Evolutionary conservation across 345 rosid species (phyloP).

Genomic region (sweet orange (Citrus sinensis)): DNA sequence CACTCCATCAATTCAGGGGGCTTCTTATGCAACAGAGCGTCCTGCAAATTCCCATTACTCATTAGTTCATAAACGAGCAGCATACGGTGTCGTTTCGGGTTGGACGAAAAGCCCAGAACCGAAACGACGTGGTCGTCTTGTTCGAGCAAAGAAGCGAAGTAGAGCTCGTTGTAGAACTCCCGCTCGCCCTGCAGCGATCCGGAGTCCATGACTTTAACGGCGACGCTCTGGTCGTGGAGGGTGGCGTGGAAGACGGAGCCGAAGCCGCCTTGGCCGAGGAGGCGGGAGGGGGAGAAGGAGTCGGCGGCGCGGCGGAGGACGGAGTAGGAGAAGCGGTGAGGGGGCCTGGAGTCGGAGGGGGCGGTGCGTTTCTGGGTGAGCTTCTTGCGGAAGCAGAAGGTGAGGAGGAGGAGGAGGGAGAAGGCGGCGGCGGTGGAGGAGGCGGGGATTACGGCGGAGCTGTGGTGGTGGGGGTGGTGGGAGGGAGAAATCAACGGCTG

Average conservation of each 20-base stretch:
- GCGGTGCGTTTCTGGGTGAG: conserved; percentile 45
- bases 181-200: conserved; percentile 93
- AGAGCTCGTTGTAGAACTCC: conserved; percentile 90
- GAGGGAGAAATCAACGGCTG: conserved; percentile 7
- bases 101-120: conserved; percentile 74
- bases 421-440: conserved; percentile 39
- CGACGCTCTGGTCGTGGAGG: conserved; percentile 34
- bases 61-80: conserved; percentile 77
- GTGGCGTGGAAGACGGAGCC: conserved; percentile 80
- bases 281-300: conserved; percentile 50
- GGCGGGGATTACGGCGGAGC: conserved; percentile 24
- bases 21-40: conserved; percentile 71
- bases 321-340: conserved; percentile 53
- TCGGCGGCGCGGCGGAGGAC: conserved; percentile 55
- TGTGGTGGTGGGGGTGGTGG: conserved; percentile 18
- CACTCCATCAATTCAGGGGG: conserved; percentile 64
- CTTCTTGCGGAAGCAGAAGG: conserved; percentile 55
- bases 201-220: conserved; percentile 89
- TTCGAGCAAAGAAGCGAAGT: conserved; percentile 65
- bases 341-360: conserved; percentile 44
- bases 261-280: conserved; percentile 74
- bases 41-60: conserved; percentile 83
- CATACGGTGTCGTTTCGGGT: conserved; percentile 62
- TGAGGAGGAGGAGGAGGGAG: conserved; percentile 43
- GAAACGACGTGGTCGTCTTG: conserved; percentile 51